Evolutionary conservation across 129 eudicot species (phyloP), one percentile per base, ranked within the genome.

Genomic region (Rutidosis leptorrhynchoides): DNA sequence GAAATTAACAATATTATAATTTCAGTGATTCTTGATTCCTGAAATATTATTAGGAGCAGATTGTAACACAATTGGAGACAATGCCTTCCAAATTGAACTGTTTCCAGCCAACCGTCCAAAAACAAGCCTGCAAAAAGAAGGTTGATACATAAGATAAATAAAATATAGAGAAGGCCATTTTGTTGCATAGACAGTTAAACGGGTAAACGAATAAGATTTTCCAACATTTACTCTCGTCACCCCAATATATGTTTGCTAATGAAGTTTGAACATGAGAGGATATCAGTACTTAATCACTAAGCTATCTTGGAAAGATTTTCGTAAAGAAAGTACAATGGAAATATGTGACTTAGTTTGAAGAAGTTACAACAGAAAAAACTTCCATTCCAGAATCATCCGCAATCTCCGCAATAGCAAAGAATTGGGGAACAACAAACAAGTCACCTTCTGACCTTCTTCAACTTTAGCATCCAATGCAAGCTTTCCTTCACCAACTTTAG

Each of bases 381-480:
- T 86, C 83, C 79, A 86, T 11, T n/a, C 95, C 95, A 19, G 54
- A 8, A 28, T 29, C 72, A 33, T 63, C 82, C 33, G 89, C 83
- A 60, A 72, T 67, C 28, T 10, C 17, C 1, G 78, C 61, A 24
- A 22, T 48, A 42, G 64, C 77, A 73, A 69, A 83, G 70, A 78
- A 86, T 26, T 55, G 84, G 12, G 95, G 95, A 66, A 86, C 87
- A 12, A 86, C 62, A 25, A 78, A 78, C 52, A 83, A 19, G 23
- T 81, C 70, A n/a, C n/a, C n/a, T n/a, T n/a, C n/a, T n/a, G n/a
- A n/a, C n/a, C n/a, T n/a, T n/a, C n/a, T n/a, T n/a, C n/a, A n/a
- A n/a, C n/a, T n/a, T n/a, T n/a, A n/a, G n/a, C n/a, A n/a, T n/a
- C n/a, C n/a, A n/a, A n/a, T n/a, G n/a, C n/a, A n/a, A n/a, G n/a